Evolutionary conservation across 202 grass and related monocot genomes (phyloP).

Genomic region (Zoysia matrella): DNA sequence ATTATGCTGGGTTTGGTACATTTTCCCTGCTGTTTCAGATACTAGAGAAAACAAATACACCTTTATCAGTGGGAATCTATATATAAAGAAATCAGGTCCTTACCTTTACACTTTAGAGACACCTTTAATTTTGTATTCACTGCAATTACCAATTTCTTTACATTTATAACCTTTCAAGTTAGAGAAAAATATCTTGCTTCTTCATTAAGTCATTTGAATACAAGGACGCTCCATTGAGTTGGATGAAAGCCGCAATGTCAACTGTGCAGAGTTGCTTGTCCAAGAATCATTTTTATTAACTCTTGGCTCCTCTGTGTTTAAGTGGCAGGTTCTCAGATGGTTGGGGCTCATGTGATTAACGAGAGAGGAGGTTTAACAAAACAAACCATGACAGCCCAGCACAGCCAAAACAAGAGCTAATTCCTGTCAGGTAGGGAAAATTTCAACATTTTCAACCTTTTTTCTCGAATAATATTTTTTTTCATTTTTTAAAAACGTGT

Average conservation of each 20-base stretch:
- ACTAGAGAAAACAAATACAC: slow-evolving; percentile 74
- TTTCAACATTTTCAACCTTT: not conserved
- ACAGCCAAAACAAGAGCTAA: slow-evolving; percentile 98
- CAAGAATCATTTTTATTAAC: slow-evolving; percentile 57
- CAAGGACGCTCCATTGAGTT: slow-evolving; percentile 85
- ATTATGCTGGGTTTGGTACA: slow-evolving; percentile 14
- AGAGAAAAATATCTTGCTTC: slow-evolving; percentile 95
- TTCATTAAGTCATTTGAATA: slow-evolving; percentile 91
- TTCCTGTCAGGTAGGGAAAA: slow-evolving; percentile 76
- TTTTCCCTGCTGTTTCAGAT: slow-evolving; percentile 54
- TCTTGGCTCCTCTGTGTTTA: slow-evolving; percentile 29
- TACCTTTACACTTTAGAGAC: not conserved
- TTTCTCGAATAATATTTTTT: not conserved
- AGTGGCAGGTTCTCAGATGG: slow-evolving; percentile 86
- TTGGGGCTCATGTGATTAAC: slow-evolving; percentile 86
- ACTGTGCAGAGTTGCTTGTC: slow-evolving; percentile 83
- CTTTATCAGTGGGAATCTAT: slow-evolving; percentile 73
- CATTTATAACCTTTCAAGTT: slow-evolving; percentile 55
- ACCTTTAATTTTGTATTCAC: not conserved
- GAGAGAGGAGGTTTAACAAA: slow-evolving; percentile 82
- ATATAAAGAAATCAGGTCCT: slow-evolving; percentile 91
- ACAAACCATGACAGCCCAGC: slow-evolving; percentile 89
- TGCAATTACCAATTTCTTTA: not conserved
- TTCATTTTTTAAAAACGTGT: no score
- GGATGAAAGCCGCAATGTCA: slow-evolving; percentile 81